Evolutionary conservation across 1,284 basidiomycete genomes (phyloP).

Genomic region (Takashimella koratensis): DNA sequence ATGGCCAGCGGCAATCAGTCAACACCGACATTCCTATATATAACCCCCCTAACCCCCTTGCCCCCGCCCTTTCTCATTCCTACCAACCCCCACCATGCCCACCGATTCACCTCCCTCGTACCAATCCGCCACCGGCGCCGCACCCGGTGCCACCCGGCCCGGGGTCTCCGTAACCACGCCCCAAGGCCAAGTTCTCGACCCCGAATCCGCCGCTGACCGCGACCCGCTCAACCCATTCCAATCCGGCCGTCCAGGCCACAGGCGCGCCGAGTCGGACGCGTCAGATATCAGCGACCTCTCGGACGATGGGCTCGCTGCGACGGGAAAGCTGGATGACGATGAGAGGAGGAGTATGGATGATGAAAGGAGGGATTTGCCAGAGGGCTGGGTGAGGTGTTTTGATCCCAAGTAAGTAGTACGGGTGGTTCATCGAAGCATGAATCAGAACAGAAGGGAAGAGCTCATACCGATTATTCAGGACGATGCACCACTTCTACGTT

Average conservation of each 20-base stretch:
- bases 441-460: not conserved
- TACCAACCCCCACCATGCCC: not conserved
- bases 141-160: too few relatives aligned
- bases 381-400: constrained; percentile 44
- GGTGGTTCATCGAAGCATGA: not conserved
- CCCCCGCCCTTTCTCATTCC: not conserved
- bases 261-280: constrained; percentile 4
- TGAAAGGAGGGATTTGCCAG: constrained; percentile 38
- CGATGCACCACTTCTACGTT: constrained; percentile 41
- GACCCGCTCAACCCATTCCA: not conserved
- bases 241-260: constrained; percentile 9
- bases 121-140: too few relatives aligned
- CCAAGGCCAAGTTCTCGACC: not conserved
- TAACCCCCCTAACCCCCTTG: too few relatives aligned
- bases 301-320: constrained; percentile 9
- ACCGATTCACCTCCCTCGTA: not conserved
- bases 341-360: constrained; percentile 35
- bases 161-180: not conserved
- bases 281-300: constrained; percentile 9
- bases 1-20: not conserved
- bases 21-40: too few relatives aligned
- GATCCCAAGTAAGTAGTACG: constrained; percentile 33
- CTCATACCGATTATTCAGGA: constrained; percentile 18
- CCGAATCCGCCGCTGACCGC: not conserved
- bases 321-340: constrained; percentile 16